phyloP scores from a whole-genome alignment of 129 eudicot genomes.

The Rutidosis leptorrhynchoides region DNA sequence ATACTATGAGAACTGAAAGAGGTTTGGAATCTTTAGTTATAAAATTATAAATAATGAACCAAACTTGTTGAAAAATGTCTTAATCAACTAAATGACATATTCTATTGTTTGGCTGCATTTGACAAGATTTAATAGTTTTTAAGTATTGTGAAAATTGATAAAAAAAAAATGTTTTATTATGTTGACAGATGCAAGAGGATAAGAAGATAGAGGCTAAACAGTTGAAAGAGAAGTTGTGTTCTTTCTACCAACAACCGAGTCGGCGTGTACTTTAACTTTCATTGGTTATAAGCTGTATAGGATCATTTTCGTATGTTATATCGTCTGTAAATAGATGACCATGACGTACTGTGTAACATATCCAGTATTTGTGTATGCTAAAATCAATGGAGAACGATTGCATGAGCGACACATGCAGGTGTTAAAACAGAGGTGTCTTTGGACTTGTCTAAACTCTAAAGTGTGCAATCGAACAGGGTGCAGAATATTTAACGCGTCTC shows the following conservation, averaged over 20 bases:
- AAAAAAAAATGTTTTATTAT: no score
- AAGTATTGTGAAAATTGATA: background rate
- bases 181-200: constrained; percentile 37
- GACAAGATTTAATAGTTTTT: background rate
- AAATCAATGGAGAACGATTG: background rate
- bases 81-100: background rate
- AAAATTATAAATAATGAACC: background rate
- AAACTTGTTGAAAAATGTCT: background rate
- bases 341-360: background rate
- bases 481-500: no score
- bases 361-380: background rate
- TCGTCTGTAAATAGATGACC: background rate
- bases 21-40: background rate
- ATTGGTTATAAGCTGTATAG: background rate
- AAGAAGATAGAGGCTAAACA: constrained; percentile 33
- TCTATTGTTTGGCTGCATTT: background rate
- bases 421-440: no score
- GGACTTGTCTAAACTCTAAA: no score
- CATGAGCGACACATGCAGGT: background rate
- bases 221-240: constrained; percentile 36
- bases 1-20: background rate
- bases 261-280: background rate
- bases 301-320: background rate
- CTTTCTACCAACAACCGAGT: constrained; percentile 18
- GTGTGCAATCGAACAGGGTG: no score